Conservation (phyloP, 1,139 yeast genomes). For the Yamadazyma aaseri region DNA sequence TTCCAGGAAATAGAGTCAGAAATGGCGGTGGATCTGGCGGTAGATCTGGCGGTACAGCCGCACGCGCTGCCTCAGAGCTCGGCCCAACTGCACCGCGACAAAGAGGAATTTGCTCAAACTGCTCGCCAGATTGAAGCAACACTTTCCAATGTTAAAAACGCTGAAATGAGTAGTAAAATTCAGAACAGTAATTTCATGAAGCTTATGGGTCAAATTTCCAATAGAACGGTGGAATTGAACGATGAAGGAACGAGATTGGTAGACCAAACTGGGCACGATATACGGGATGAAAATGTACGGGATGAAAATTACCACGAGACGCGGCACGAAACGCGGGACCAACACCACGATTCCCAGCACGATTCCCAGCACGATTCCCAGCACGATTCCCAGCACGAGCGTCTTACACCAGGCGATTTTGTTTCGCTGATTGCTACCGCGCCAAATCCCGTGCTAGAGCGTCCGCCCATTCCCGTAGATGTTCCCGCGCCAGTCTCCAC, state of each 20-base stretch:
- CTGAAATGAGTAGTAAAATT: constrained; percentile 32
- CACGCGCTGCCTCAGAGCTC: constrained; percentile 7
- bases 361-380: constrained; percentile 3
- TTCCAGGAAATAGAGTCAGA: constrained; percentile 39
- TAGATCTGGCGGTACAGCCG: too few relatives aligned
- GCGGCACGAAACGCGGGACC: constrained; percentile 3
- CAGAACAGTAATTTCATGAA: constrained; percentile 40
- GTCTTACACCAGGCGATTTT: not conserved
- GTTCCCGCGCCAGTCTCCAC: not conserved
- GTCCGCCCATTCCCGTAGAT: not conserved
- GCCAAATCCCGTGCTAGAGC: not conserved
- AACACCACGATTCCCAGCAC: constrained; percentile 4
- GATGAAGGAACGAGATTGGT: constrained; percentile 41
- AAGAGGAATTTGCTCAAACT: constrained; percentile 41
- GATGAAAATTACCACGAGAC: constrained; percentile 11
- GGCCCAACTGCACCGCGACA: constrained; percentile 19
- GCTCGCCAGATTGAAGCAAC: constrained; percentile 39
- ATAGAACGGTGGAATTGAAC: constrained; percentile 34
- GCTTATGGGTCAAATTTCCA: constrained; percentile 40
- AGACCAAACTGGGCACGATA: constrained; percentile 27
- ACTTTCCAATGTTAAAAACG: constrained; percentile 22
- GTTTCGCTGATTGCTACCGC: not conserved
- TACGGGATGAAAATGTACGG: constrained; percentile 24
- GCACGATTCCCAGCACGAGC: not conserved
- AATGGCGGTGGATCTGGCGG: constrained; percentile 15